A percentile compares a stretch with the other conserved stretches of the same genome.
Evolutionary conservation across 306 rosid species (phyloP).

Genomic region (Quercus parvula): DNA sequence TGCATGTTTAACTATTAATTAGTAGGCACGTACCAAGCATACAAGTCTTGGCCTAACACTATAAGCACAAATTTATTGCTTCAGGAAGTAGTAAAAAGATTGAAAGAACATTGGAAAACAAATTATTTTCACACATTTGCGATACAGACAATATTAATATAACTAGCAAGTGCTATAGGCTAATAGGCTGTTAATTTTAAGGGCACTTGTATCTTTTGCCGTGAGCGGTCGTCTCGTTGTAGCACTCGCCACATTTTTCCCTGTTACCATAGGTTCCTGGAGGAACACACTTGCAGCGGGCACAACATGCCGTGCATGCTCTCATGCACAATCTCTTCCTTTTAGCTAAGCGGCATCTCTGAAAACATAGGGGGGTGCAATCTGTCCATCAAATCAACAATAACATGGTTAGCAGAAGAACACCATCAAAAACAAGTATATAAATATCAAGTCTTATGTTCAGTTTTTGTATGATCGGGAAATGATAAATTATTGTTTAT

Average conservation of each 20-base stretch:
- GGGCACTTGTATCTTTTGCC: constrained; percentile 70
- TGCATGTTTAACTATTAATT: too few species aligned
- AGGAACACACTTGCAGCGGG: constrained; percentile 81
- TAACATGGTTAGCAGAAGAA: neutral
- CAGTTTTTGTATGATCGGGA: neutral
- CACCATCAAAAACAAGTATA: neutral
- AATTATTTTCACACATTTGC: neutral
- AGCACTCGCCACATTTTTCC: constrained; percentile 79
- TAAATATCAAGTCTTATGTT: neutral
- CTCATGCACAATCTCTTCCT: constrained; percentile 56
- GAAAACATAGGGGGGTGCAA: constrained; percentile 55
- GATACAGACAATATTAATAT: neutral
- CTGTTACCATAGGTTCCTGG: constrained; percentile 85
- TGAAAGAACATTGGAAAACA: neutral
- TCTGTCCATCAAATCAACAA: constrained; percentile 30
- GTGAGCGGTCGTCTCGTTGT: constrained; percentile 68
- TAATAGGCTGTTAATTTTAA: constrained; percentile 1
- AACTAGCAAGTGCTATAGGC: too few species aligned
- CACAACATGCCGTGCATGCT: constrained; percentile 79
- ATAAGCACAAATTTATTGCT: too few species aligned
- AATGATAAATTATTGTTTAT: too few species aligned
- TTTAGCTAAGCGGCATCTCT: constrained; percentile 54
- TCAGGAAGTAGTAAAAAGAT: too few species aligned
- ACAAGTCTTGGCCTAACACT: too few species aligned
- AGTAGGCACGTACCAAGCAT: too few species aligned